Evolutionary conservation across 1,284 basidiomycete species (phyloP).

Genomic region (Microbotryum violaceum): DNA sequence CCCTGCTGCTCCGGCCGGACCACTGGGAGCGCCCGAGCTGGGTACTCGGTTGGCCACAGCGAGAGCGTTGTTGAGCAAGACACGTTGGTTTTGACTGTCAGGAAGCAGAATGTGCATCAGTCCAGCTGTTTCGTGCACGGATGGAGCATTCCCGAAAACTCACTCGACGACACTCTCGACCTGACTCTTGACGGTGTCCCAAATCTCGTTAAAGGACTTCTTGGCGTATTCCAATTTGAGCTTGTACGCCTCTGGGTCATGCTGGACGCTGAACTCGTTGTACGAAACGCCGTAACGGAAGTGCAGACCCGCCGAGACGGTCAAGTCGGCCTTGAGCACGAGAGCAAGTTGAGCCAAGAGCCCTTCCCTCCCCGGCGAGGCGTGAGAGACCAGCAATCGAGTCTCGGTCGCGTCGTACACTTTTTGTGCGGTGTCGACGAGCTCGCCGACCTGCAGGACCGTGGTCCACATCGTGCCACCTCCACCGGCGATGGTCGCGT

Average conservation of each 20-base stretch:
- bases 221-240: slow-evolving; percentile 72
- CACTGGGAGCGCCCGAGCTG: slow-evolving; percentile 49
- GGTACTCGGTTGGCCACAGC: slow-evolving; percentile 75
- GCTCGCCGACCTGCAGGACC: slow-evolving; percentile 91
- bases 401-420: slow-evolving; percentile 90
- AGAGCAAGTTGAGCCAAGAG: slow-evolving; percentile 84
- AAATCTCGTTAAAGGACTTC: slow-evolving; percentile 79
- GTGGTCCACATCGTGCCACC: slow-evolving; percentile 99
- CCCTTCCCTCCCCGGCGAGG: slow-evolving; percentile 86
- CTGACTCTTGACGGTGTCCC: slow-evolving; percentile 86
- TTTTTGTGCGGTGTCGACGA: slow-evolving; percentile 92
- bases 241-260: slow-evolving; percentile 80
- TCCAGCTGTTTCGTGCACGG: not conserved
- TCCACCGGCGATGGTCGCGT: slow-evolving; percentile 91
- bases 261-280: slow-evolving; percentile 93
- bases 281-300: slow-evolving; percentile 94
- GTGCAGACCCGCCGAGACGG: slow-evolving; percentile 88
- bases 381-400: slow-evolving; percentile 84
- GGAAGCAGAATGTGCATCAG: not conserved
- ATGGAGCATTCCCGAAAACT: slow-evolving; percentile 20
- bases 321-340: slow-evolving; percentile 86
- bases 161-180: slow-evolving; percentile 84
- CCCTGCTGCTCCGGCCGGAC: slow-evolving; percentile 47
- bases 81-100: slow-evolving; percentile 65
- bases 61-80: slow-evolving; percentile 81